Evolutionary conservation across 2,329 filamentous ascomycete genomes (phyloP).

Genomic region (Fusarium tanahbumbuense): DNA sequence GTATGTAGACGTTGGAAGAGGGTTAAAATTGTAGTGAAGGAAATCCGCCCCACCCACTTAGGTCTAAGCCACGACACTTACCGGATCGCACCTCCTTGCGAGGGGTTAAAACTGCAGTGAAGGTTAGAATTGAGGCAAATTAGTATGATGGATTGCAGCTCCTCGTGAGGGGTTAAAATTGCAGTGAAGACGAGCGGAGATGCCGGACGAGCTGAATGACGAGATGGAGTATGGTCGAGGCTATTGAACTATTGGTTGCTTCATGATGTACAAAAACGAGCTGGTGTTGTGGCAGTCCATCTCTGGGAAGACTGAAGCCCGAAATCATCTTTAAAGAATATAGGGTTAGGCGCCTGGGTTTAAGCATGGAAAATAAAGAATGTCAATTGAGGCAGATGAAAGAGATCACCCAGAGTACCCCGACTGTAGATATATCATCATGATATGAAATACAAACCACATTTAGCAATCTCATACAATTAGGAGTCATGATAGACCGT

Average conservation of each 20-base stretch:
- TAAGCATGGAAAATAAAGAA: neutral
- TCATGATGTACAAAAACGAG: neutral
- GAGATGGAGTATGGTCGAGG: no score
- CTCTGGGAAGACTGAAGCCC: no score
- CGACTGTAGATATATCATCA: accelerated
- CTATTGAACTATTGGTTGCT: no score
- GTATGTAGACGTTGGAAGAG: no score
- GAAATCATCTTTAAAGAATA: no score
- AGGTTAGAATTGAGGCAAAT: no score
- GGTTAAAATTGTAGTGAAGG: neutral
- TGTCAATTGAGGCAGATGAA: accelerated
- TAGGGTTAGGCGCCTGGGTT: neutral
- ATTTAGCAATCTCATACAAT: accelerated
- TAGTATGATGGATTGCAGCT: no score
- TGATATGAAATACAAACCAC: accelerated
- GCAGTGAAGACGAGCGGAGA: no score
- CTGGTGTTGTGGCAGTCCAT: neutral
- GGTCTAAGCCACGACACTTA: neutral
- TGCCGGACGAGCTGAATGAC: no score
- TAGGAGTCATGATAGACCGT: neutral
- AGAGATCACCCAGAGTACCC: accelerated
- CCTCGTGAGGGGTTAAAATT: no score
- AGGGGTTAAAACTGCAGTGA: neutral
- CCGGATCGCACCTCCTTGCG: accelerated
- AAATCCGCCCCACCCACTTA: neutral